Base-by-base conservation (phyloP, 306 rosid species). In the Geum urbanum region DNA sequence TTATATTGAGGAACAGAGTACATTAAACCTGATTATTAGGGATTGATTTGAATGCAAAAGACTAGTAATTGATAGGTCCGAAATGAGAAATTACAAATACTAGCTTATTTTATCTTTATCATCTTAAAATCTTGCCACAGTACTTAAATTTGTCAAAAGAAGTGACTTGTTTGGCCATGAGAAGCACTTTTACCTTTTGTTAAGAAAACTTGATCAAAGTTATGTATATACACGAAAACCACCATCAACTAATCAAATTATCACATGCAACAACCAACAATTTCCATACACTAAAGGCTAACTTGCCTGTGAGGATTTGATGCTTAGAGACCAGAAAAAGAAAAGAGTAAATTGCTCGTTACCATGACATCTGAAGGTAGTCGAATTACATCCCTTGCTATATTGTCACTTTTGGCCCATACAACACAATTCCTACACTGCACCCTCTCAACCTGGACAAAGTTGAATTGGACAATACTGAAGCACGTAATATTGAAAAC, bases 371-470 rank as follows among this genome's bases (percentile, higher is more conserved):
- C 84, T 62, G 91, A 67, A 37, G 98, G 83, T 50, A 85, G 76
- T 74, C 78, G 82, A 79, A 92, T 88, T n/a, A 88, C 83, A 51
- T 89, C 98, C 78, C 96, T 89, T 7, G 77, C 96, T 74, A 92
- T 72, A 72, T 43, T 89, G 80, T 92, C 96, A 43, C 89, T 92
- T 84, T 92, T 92, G 46, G 96, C 89, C 98, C 98, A 92, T 61
- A 89, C 58, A 8, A 92, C 61, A 80, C 96, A 92, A 73, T 92
- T 92, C 73, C 44, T 70, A 80, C 98, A 89, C 70, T 81, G 78
- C 5, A 85, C 76, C 79, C 84, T 82, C 75, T 83, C 81, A 76
- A 90, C 84, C 98, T 92, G 92, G 75, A 81, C 83, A 53, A 20
- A 45, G 40, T 66, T 56, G 55, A 20, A 61, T 66, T 46, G 15